Evolutionary conservation across 306 rosid species (phyloP).

Genomic region (Prunus mira): DNA sequence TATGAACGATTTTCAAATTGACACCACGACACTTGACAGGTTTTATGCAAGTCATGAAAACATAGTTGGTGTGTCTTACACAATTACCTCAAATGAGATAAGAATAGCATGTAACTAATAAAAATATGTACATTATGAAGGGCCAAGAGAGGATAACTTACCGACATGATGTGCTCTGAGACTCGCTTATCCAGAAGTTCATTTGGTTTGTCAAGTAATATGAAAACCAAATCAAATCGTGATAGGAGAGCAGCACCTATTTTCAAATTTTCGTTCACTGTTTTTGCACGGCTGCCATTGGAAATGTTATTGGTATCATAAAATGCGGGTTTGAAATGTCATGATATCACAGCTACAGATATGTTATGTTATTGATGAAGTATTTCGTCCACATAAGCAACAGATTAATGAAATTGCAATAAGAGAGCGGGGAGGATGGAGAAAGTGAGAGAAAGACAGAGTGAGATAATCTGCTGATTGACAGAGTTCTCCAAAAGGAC

Average conservation of each 20-base stretch:
- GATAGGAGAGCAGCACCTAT: slow-evolving; percentile 88
- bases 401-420: background rate
- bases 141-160: slow-evolving; percentile 44
- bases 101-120: slow-evolving; percentile 1
- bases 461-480: background rate
- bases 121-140: slow-evolving; percentile 13
- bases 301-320: slow-evolving; percentile 8
- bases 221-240: slow-evolving; percentile 89
- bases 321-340: background rate
- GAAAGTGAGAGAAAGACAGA: background rate
- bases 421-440: background rate
- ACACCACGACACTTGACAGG: no score
- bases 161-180: slow-evolving; percentile 96
- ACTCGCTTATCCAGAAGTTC: slow-evolving; percentile 89
- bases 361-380: background rate
- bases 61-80: no score
- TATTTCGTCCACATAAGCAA: background rate
- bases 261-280: slow-evolving; percentile 95
- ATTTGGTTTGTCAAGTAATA: slow-evolving; percentile 93
- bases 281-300: slow-evolving; percentile 89
- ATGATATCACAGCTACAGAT: background rate
- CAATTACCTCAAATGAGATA: no score
- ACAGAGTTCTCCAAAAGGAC: background rate
- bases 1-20: no score
- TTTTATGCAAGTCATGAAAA: no score